Percentiles rank a stretch among this genome's conserved stretches.
Evolutionary conservation across 805 yeast genomes (phyloP).

Genomic region (Ogataea trehaloabstinens): DNA sequence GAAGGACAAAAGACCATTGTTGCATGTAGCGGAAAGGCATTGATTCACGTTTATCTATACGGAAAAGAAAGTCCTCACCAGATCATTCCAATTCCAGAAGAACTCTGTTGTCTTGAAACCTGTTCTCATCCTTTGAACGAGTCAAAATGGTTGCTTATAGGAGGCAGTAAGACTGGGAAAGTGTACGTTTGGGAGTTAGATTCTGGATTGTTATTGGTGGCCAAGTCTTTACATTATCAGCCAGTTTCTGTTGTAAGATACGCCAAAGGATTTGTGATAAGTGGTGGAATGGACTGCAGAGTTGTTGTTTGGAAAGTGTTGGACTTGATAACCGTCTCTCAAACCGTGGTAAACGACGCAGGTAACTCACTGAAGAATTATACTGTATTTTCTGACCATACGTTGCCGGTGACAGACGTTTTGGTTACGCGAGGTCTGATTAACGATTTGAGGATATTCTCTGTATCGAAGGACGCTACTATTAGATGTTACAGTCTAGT

Average conservation of each 20-base stretch:
- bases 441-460: constrained; percentile 61
- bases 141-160: constrained; percentile 57
- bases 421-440: constrained; percentile 45
- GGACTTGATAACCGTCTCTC: constrained; percentile 47
- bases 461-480: constrained; percentile 74
- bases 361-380: constrained; percentile 52
- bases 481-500: constrained; percentile 65
- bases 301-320: constrained; percentile 67
- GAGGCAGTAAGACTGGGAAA: constrained; percentile 73
- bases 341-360: constrained; percentile 28
- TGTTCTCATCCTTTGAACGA: constrained; percentile 33
- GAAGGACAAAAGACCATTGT: constrained; percentile 56
- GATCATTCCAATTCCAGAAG: constrained; percentile 82
- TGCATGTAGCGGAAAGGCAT: constrained; percentile 68
- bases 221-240: constrained; percentile 84
- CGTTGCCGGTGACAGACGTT: constrained; percentile 44
- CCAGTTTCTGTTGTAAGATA: constrained; percentile 58
- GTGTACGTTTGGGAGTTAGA: constrained; percentile 81
- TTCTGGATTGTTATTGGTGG: constrained; percentile 72
- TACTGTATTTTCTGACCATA: constrained; percentile 59
- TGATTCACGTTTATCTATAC: constrained; percentile 68
- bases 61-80: constrained; percentile 75
- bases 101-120: constrained; percentile 54
- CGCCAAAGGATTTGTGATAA: constrained; percentile 62
- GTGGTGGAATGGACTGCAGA: constrained; percentile 83